Evolutionary conservation across 116 monocot species (phyloP).

Genomic region (Trichopus zeylanicus): DNA sequence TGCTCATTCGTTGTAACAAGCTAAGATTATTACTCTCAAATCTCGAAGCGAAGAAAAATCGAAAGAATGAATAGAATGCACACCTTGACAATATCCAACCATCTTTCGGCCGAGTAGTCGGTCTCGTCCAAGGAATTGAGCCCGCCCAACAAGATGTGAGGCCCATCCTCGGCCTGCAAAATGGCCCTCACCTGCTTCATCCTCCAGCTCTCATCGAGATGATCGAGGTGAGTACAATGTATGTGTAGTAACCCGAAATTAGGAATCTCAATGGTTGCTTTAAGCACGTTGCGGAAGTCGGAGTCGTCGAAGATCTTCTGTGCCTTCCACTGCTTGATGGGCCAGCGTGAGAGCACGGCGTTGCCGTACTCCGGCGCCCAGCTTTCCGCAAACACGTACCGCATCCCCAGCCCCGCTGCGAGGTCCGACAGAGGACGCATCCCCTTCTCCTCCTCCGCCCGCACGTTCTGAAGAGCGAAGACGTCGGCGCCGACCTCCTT

Average conservation of each 20-base stretch:
- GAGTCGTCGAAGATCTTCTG: constrained; percentile 64
- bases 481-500: constrained; percentile 49
- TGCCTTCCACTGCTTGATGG: constrained; percentile 61
- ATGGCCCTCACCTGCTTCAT: constrained; percentile 82
- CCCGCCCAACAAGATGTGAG: constrained; percentile 63
- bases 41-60: background rate
- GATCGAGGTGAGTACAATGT: constrained; percentile 91
- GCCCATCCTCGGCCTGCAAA: constrained; percentile 36
- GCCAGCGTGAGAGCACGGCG: constrained; percentile 87
- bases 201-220: constrained; percentile 85
- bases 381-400: constrained; percentile 84
- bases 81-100: constrained; percentile 71
- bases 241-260: constrained; percentile 56
- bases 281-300: constrained; percentile 86
- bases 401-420: constrained; percentile 75
- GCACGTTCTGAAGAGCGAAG: constrained; percentile 80
- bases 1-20: constrained; percentile 8
- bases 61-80: background rate
- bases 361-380: constrained; percentile 97
- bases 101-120: constrained; percentile 72
- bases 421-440: constrained; percentile 79
- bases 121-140: constrained; percentile 74
- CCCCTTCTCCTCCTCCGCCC: constrained; percentile 84
- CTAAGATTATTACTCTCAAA: background rate
- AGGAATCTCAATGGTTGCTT: constrained; percentile 75